Evolutionary conservation across 2,329 filamentous ascomycete genomes (phyloP), one percentile per base, ranked within the genome.

Genomic region (Colletotrichum plurivorum): DNA sequence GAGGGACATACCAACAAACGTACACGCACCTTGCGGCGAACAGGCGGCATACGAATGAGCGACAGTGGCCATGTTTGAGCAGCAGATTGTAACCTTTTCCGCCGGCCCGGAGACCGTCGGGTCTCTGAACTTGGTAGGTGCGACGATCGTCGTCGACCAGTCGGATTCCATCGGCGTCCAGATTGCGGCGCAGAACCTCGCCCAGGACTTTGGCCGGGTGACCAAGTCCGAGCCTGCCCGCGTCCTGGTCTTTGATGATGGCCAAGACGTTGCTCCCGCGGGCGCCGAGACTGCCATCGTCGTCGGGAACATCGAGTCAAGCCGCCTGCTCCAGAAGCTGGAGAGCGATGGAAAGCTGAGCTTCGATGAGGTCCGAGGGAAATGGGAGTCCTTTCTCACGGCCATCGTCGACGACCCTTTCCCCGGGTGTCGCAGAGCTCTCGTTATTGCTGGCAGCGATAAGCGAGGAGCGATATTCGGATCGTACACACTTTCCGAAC

Each of bases 401-500:
- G 87, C 84, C 22, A 77, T 78, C 25, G 69, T 89, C 1, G 1
- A 73, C 81, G 5, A 77, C 82, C 46, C 87, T 86, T 1, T 74
- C 84, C 20, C 78, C 82, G 5, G 84, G 82, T 31, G 81, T 84
- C 36, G 78, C 8, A 78, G 78, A 58, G 87, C 88, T 1, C 77
- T 90, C 18, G 84, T 89, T 8, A 87, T 90, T 75, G 85, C 84
- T 49, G 88, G 85, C 15, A 88, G 85, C 73, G 87, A 90, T 75
- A 87, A 88, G 63, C 81, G 88, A 67, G 88, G 88, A 31, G 82
- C 86, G 0, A 87, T 90, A 45, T 90, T 86, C 70, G 88, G 88
- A 16, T 78, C 88, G 12, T 90, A 91, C 74, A 86, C 87, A 52
- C 73, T 91, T 25, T 88, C 87, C 0, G 88, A 90, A 73, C 88